Percentiles rank a stretch among this genome's conserved stretches.
Conservation (phyloP, 192 early-diverging fungal genomes). For the Umbelopsis ramanniana region DNA sequence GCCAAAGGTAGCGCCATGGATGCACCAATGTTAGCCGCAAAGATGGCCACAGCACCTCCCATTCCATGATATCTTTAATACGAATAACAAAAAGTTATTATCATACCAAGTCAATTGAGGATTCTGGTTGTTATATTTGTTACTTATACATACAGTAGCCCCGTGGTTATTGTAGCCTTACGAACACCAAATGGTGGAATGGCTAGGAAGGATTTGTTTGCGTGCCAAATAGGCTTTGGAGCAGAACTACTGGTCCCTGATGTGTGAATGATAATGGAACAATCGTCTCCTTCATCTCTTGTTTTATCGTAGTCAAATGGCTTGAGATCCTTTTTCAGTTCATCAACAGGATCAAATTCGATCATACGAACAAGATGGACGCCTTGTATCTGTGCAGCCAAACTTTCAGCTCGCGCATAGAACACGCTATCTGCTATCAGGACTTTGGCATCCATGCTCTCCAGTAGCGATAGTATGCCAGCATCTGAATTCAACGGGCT, state of each 20-base stretch:
- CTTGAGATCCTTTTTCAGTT: neutral
- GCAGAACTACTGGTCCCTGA: conserved; percentile 8
- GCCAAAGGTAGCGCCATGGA: neutral
- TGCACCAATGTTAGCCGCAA: neutral
- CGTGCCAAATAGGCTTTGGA: conserved; percentile 13
- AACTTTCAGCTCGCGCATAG: neutral
- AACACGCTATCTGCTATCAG: neutral
- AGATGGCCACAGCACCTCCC: neutral
- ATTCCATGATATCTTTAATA: neutral
- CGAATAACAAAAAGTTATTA: neutral
- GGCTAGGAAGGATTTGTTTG: neutral
- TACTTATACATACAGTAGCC: neutral
- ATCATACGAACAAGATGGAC: neutral
- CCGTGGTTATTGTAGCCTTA: neutral
- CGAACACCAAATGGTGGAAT: neutral
- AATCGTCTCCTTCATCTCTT: neutral
- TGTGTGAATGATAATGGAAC: neutral
- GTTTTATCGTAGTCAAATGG: neutral
- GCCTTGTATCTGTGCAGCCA: neutral
- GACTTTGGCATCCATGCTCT: neutral
- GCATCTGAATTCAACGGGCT: conserved; percentile 2
- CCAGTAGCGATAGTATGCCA: neutral
- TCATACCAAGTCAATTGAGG: neutral
- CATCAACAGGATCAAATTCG: conserved; percentile 7
- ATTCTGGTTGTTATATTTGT: neutral